Evolutionary conservation across 345 rosid genomes (phyloP).

Genomic region (Camelina laxa): DNA sequence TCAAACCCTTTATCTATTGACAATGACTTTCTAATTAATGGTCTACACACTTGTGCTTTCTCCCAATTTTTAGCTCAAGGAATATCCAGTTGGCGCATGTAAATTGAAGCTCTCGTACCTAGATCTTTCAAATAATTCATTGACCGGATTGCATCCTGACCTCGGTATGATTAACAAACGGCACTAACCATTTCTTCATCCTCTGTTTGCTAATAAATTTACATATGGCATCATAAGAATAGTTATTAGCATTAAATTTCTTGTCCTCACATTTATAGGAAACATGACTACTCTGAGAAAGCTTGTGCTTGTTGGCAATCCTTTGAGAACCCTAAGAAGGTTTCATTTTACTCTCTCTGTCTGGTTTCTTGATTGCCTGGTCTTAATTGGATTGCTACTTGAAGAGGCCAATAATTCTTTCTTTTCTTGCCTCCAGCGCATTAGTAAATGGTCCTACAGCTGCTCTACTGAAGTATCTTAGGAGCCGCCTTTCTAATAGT

Average conservation of each 20-base stretch:
- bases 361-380: slow-evolving; percentile 6
- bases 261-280: slow-evolving; percentile 48
- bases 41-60: slow-evolving; percentile 21
- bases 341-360: slow-evolving; percentile 39
- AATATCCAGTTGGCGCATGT: slow-evolving; percentile 84
- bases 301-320: slow-evolving; percentile 82
- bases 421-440: slow-evolving; percentile 53
- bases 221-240: neutral
- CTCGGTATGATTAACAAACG: slow-evolving; percentile 64
- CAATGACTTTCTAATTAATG: slow-evolving; percentile 3
- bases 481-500: slow-evolving; percentile 75
- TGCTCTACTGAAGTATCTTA: slow-evolving; percentile 78
- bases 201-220: slow-evolving; percentile 16
- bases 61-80: slow-evolving; percentile 67
- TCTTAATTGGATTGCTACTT: slow-evolving; percentile 35
- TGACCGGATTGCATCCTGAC: slow-evolving; percentile 83
- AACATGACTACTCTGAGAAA: slow-evolving; percentile 82
- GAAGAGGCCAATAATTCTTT: neutral
- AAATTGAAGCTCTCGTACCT: slow-evolving; percentile 69
- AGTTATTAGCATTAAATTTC: slow-evolving; percentile 7
- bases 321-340: slow-evolving; percentile 90
- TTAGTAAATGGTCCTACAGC: slow-evolving; percentile 91
- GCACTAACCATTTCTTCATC: slow-evolving; percentile 22
- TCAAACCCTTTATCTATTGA: slow-evolving; percentile 8
- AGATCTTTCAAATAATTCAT: slow-evolving; percentile 93